These are phyloP conservation scores for Paramecium sexaurelia DNA, from an alignment of 73 alveolate genomes.

Conservation along the genomic window DNA sequence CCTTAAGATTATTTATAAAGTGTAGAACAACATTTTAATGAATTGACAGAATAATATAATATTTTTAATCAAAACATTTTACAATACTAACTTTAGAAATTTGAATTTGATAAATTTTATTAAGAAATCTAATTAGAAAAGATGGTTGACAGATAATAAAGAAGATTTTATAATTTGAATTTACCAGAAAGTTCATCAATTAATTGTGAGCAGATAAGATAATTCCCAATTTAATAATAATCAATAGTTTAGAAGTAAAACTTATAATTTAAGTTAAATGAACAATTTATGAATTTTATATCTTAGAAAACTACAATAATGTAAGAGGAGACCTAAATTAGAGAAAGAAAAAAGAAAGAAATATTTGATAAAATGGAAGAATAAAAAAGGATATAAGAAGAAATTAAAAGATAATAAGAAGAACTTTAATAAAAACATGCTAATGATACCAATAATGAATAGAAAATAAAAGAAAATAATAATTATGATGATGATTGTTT, in stretches of 20 bases:
- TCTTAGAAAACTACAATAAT: neutral
- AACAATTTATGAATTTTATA: neutral
- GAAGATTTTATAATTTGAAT: neutral
- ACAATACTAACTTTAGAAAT: neutral
- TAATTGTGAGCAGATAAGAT: neutral
- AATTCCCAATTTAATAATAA: neutral
- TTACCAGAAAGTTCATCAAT: neutral
- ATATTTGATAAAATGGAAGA: neutral
- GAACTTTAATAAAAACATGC: neutral
- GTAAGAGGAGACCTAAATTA: neutral
- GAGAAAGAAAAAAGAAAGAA: neutral
- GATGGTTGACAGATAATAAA: neutral
- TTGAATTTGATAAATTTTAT: neutral
- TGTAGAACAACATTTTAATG: neutral
- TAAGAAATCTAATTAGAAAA: neutral
- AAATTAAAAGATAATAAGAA: neutral
- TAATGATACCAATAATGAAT: neutral
- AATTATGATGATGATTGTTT: neutral
- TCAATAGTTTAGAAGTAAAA: neutral
- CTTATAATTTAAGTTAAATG: neutral
- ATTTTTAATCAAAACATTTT: neutral
- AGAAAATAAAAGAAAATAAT: neutral
- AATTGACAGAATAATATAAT: neutral
- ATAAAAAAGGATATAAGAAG: neutral
- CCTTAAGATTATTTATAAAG: neutral